These are phyloP conservation scores for Colletotrichum cereale DNA, from an alignment of 2,329 filamentous ascomycete species.

Conservation along the genomic window DNA sequence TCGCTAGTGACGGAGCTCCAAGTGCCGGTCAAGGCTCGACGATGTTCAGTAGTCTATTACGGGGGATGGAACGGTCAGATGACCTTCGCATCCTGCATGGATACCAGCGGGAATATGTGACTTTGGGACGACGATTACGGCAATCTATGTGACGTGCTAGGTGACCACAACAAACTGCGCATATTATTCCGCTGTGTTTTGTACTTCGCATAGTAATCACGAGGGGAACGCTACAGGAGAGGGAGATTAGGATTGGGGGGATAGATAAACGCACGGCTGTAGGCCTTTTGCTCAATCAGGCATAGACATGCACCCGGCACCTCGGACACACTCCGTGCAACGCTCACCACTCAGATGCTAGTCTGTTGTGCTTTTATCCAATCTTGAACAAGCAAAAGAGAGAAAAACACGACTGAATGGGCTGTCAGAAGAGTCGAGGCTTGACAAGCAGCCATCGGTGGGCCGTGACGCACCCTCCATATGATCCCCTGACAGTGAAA, in stretches of 20 bases:
- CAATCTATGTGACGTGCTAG: constrained; percentile 7
- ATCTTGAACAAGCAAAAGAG: not conserved
- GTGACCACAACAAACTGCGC: not conserved
- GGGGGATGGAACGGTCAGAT: constrained; percentile 16
- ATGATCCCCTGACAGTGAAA: constrained; percentile 1
- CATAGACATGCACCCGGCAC: not conserved
- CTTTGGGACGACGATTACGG: constrained; percentile 17
- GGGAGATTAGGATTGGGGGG: not conserved
- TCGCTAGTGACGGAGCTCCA: not conserved
- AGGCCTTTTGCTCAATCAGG: not conserved
- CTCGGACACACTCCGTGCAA: not conserved
- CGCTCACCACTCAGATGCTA: not conserved
- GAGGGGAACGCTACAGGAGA: not conserved
- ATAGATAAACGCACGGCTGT: not conserved
- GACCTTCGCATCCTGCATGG: constrained; percentile 15
- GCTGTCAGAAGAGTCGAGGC: not conserved
- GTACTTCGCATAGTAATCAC: not conserved
- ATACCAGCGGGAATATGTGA: not conserved
- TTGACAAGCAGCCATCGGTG: not conserved
- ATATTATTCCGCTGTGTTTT: not conserved
- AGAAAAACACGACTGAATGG: not conserved
- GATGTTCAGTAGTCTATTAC: constrained; percentile 4
- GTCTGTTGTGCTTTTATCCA: not conserved
- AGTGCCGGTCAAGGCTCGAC: constrained; percentile 6
- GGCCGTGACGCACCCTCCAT: constrained; percentile 10